Evolutionary conservation across 202 grass and related monocot species (phyloP), one percentile per base, ranked within the genome.

Genomic region (Bolboschoenoplectus hybrid): DNA sequence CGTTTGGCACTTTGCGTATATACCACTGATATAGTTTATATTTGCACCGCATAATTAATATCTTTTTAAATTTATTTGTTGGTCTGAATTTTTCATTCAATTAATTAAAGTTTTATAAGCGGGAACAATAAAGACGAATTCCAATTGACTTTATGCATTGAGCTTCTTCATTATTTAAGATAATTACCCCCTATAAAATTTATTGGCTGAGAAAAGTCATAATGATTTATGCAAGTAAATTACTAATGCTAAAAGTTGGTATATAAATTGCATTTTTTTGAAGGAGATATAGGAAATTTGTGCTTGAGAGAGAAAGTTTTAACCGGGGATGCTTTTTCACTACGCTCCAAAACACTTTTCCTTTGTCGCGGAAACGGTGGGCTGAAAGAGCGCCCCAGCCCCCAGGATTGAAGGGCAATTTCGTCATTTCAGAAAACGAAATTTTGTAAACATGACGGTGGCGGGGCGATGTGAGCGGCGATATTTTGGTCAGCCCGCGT

Each of bases 301-400:
- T 68, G 65, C 5, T 19, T 11, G 64, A 67, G 13, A 66, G 32
- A 12, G 32, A 67, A 4, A 67, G 41, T 14, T 13, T 80, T 41
- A 55, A 38, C 26, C 4, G 11, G 4, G 20, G 45, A 16, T 1
- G 81, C 44, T 83, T 83, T 83, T 68, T 69, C 80, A 67, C 44
- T 32, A 67, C 62, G 45, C 43, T 83, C 63, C 81, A 83, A 83
- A 69, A 10, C 63, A 2, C 64, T 83, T 83, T 43, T 19, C 5
- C 10, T 5, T 38, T 83, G 68, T 41, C 2, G 1, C 40, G 62
- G 81, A 83, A 83, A 83, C 81, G 64, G 81, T 67, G 81, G 61
- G 44, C 44, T 32, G 38, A 17, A 19, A 68, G 78, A 32, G 40
- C 36, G 38, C 40, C 35, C 53, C 7, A 16, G 57, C 6, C 7